Evolutionary conservation across 2,329 filamentous ascomycete species (phyloP).

Genomic region (Ceratocystiopsis minuta): DNA sequence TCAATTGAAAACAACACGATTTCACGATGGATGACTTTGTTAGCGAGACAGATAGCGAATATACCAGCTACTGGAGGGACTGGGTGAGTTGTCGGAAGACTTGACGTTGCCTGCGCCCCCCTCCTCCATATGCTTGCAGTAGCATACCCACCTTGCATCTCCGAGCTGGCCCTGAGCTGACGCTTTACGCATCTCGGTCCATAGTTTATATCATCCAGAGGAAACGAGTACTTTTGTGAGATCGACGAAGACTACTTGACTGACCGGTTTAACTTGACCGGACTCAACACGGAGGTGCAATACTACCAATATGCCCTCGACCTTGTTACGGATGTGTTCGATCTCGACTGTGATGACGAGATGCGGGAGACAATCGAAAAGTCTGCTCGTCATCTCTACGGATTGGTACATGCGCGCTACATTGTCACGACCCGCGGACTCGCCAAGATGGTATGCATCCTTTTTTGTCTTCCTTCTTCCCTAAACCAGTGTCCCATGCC

Average conservation of each 20-base stretch:
- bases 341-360: constrained; percentile 95
- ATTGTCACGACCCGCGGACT: constrained; percentile 90
- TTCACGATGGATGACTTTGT: constrained; percentile 83
- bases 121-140: too few relatives aligned
- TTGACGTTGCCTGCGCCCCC: not conserved
- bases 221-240: constrained; percentile 99
- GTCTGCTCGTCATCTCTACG: constrained; percentile 86
- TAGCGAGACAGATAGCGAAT: constrained; percentile 95
- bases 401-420: constrained; percentile 87
- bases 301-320: constrained; percentile 99
- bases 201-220: constrained; percentile 91
- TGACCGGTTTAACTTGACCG: constrained; percentile 94
- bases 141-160: too few relatives aligned
- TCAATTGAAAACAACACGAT: not conserved
- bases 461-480: not conserved
- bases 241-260: constrained; percentile 98
- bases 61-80: constrained; percentile 97
- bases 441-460: constrained; percentile 75
- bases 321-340: constrained; percentile 93
- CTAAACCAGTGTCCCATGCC: not conserved
- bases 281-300: constrained; percentile 89
- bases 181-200: too few relatives aligned
- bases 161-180: too few relatives aligned
- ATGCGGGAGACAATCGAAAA: constrained; percentile 98
- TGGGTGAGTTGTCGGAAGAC: constrained; percentile 52